phyloP scores from a whole-genome alignment of 2,329 filamentous ascomycete species.

The Ceratocystis cubensis region DNA sequence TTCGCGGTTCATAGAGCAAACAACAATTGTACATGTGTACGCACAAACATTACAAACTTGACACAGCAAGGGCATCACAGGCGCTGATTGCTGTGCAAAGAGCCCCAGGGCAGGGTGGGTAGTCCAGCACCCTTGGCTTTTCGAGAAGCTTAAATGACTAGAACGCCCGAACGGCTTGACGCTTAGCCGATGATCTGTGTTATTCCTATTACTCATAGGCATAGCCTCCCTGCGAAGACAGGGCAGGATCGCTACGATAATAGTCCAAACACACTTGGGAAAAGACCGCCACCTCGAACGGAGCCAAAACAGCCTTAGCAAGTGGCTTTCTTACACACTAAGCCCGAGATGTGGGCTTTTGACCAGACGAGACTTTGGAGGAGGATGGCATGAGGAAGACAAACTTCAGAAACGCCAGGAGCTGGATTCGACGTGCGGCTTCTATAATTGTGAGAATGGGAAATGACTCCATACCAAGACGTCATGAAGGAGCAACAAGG shows the following conservation, averaged over 20 bases:
- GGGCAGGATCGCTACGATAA: not conserved
- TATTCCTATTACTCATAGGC: not conserved
- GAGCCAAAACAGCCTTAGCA: not conserved
- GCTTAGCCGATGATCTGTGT: not conserved
- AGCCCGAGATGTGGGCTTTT: not conserved
- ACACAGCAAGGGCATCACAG: not conserved
- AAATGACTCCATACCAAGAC: conserved; percentile 1
- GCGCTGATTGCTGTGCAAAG: too few relatives aligned
- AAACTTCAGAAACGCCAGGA: not conserved
- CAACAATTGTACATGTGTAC: not conserved
- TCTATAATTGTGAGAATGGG: not conserved
- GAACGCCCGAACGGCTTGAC: too few relatives aligned
- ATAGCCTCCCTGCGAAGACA: not conserved
- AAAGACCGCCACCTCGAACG: not conserved
- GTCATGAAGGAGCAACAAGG: conserved; percentile 7
- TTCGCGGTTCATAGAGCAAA: not conserved
- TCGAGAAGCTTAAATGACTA: too few relatives aligned
- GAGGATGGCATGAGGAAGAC: not conserved
- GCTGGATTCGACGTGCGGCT: not conserved
- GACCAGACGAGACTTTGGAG: not conserved
- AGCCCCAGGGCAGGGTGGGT: too few relatives aligned
- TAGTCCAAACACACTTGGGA: not conserved
- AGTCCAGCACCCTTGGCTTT: too few relatives aligned
- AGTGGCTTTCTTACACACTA: not conserved
- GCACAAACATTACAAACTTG: not conserved